These are phyloP conservation scores for Globisporangium radiosum DNA, from an alignment of 352 stramenopile species.

Conservation along the genomic window DNA sequence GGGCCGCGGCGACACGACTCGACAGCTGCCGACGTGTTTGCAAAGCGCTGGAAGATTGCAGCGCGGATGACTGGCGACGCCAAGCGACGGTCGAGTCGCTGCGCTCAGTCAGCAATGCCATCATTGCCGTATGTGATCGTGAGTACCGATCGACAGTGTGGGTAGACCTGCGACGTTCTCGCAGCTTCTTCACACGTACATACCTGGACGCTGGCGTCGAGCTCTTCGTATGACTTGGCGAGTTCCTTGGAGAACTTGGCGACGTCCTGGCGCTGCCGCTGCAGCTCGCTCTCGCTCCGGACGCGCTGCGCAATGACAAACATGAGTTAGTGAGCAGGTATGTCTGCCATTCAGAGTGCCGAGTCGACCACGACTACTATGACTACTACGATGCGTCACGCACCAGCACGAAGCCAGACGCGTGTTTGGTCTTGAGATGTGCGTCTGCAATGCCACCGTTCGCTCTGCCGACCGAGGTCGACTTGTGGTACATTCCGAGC, in stretches of 20 bases:
- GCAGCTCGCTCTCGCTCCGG: conserved; percentile 29
- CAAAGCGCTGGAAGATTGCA: conserved; percentile 31
- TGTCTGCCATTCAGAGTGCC: too few species aligned
- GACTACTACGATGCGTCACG: neutral
- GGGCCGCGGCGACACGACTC: conserved; percentile 33
- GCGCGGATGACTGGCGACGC: conserved; percentile 22
- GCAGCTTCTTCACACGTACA: neutral
- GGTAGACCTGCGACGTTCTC: neutral
- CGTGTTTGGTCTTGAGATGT: conserved; percentile 25
- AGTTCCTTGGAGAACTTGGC: conserved; percentile 41
- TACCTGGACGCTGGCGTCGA: conserved; percentile 32
- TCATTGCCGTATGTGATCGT: neutral
- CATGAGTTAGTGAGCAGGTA: too few species aligned
- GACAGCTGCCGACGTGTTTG: conserved; percentile 3
- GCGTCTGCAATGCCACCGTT: conserved; percentile 16
- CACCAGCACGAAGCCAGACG: conserved; percentile 27
- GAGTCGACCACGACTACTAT: too few species aligned
- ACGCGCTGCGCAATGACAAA: conserved; percentile 16
- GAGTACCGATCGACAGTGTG: neutral
- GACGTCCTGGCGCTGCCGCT: conserved; percentile 20
- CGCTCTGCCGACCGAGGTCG: conserved; percentile 10
- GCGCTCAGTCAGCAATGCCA: neutral
- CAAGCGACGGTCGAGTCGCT: conserved; percentile 29
- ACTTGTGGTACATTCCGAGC: conserved; percentile 17
- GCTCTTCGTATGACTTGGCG: conserved; percentile 40